Percentiles rank a stretch among this genome's conserved stretches.
phyloP scores from a whole-genome alignment of 805 yeast species.

The Candida sithepensis region DNA sequence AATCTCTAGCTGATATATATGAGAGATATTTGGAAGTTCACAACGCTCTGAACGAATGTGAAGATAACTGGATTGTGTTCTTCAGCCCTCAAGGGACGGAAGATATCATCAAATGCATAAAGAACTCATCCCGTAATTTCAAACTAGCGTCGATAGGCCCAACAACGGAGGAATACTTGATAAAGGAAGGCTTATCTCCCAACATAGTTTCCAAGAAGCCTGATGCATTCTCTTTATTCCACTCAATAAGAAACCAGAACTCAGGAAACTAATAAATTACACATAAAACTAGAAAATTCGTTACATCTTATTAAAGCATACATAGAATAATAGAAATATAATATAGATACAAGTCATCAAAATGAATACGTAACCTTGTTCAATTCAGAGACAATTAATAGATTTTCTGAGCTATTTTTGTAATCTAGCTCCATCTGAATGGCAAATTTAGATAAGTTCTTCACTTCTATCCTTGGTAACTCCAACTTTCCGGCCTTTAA shows the following conservation, averaged over 20 bases:
- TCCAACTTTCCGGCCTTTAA: conserved; percentile 68
- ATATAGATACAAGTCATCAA: conserved; percentile 22
- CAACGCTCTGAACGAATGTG: conserved; percentile 22
- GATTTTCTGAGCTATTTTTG: conserved; percentile 63
- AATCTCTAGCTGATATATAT: conserved; percentile 43
- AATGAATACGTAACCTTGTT: conserved; percentile 61
- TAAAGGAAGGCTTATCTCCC: conserved; percentile 49
- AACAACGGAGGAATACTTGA: conserved; percentile 69
- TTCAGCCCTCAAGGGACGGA: conserved; percentile 91
- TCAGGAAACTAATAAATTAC: no score
- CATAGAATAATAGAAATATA: neutral
- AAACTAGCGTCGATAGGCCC: conserved; percentile 88
- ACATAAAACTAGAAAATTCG: no score
- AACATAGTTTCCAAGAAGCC: conserved; percentile 70
- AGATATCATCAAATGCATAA: conserved; percentile 46
- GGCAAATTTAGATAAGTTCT: conserved; percentile 27
- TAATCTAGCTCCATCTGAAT: conserved; percentile 58
- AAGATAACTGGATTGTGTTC: conserved; percentile 67
- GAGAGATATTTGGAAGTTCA: conserved; percentile 24
- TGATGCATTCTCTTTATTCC: conserved; percentile 54
- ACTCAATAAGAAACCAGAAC: no score
- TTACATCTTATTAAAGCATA: no score
- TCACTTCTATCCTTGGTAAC: conserved; percentile 60
- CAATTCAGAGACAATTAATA: conserved; percentile 68
- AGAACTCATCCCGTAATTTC: conserved; percentile 14